Conservation (phyloP, 1,284 basidiomycete genomes). For the Abortiporus biennis region DNA sequence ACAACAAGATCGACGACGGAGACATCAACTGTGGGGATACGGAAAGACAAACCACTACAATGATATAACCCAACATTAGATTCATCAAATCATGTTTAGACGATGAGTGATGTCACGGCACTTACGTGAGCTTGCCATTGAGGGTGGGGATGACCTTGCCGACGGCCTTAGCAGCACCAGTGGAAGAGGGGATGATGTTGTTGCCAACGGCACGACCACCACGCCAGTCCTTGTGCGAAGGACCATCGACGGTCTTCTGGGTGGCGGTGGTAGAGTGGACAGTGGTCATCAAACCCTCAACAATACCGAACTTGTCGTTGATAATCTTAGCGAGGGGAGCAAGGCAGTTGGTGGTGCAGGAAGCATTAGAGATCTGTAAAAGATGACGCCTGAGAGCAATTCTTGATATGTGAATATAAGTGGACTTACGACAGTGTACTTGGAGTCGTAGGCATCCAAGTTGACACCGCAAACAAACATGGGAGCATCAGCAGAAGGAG, state of each 20-base stretch:
- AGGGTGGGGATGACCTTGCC: constrained; percentile 97
- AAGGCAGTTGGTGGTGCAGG: constrained; percentile 99
- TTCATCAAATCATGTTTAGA: constrained; percentile 9
- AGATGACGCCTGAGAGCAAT: constrained; percentile 4
- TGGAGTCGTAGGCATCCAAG: constrained; percentile 89
- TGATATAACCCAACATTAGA: background rate
- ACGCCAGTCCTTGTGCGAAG: constrained; percentile 92
- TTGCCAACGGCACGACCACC: constrained; percentile 95
- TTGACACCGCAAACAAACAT: constrained; percentile 99
- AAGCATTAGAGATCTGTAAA: constrained; percentile 90
- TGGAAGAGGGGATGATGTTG: constrained; percentile 99
- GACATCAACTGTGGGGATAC: constrained; percentile 94
- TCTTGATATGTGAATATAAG: constrained; percentile 7
- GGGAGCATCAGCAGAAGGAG: constrained; percentile 96
- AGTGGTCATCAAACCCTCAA: constrained; percentile 98
- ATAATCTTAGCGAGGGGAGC: constrained; percentile 98
- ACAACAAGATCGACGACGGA: constrained; percentile 98
- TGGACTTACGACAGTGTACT: constrained; percentile 75
- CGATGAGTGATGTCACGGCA: constrained; percentile 9
- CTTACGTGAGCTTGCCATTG: constrained; percentile 94
- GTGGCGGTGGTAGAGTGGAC: constrained; percentile 97
- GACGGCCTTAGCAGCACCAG: constrained; percentile 98
- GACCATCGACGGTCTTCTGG: constrained; percentile 99
- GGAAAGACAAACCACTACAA: constrained; percentile 88
- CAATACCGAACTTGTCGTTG: constrained; percentile 93